phyloP scores from a whole-genome alignment of 2,329 filamentous ascomycete species.

The Sodiomyces alkalinus region DNA sequence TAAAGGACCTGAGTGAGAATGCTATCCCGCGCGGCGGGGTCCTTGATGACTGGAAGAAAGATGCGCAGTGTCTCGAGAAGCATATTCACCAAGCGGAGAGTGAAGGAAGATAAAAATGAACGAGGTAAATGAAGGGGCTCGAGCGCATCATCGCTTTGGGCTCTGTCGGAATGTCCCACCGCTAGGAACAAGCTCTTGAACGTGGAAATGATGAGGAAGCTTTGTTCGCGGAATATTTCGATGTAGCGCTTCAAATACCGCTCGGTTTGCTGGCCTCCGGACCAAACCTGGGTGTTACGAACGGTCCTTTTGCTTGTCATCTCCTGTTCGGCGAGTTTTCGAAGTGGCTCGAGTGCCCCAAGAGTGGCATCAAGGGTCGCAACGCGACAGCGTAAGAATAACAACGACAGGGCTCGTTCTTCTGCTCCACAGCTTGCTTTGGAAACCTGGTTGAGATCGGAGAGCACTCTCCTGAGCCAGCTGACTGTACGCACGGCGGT shows the following conservation, averaged over 20 bases:
- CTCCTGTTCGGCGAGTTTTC: constrained; percentile 83
- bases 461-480: constrained; percentile 76
- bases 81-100: constrained; percentile 67
- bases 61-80: constrained; percentile 58
- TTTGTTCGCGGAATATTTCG: constrained; percentile 95
- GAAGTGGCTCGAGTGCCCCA: constrained; percentile 68
- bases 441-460: constrained; percentile 41
- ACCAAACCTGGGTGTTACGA: constrained; percentile 31
- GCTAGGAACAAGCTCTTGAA: constrained; percentile 78
- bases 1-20: constrained; percentile 86
- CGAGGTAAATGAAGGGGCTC: constrained; percentile 48
- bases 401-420: constrained; percentile 60
- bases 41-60: constrained; percentile 71
- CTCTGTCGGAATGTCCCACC: constrained; percentile 15
- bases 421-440: constrained; percentile 10
- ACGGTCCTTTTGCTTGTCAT: constrained; percentile 30
- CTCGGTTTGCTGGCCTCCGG: constrained; percentile 80
- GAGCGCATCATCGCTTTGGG: constrained; percentile 6
- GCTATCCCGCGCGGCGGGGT: constrained; percentile 69
- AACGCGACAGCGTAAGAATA: constrained; percentile 79
- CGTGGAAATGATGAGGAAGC: constrained; percentile 88
- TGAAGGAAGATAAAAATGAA: constrained; percentile 67
- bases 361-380: constrained; percentile 67
- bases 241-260: constrained; percentile 89
- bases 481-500: constrained; percentile 81